Conservation (phyloP, 2,329 filamentous ascomycete genomes). For the Coniochaeta sp. region DNA sequence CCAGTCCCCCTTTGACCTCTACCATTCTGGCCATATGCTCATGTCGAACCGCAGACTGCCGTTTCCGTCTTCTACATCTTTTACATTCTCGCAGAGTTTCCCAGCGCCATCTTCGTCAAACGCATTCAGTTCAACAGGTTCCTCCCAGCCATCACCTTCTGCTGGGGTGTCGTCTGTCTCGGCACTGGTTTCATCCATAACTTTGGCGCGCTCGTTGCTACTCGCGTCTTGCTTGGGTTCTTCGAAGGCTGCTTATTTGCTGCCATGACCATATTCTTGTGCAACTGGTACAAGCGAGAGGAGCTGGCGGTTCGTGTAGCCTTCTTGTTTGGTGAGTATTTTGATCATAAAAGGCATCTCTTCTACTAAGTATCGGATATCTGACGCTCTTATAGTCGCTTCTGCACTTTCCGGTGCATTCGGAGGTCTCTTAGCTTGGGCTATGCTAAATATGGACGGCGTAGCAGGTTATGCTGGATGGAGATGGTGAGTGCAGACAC, state of each 20-base stretch:
- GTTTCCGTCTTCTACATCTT: constrained; percentile 17
- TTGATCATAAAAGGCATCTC: too few species aligned
- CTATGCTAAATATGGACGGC: constrained; percentile 19
- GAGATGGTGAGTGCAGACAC: constrained; percentile 13
- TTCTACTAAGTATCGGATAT: background rate
- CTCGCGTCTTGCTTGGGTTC: constrained; percentile 18
- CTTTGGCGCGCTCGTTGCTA: constrained; percentile 16
- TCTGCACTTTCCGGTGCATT: constrained; percentile 18
- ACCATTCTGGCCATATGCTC: background rate
- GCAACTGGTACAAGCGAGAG: constrained; percentile 22
- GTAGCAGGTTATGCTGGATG: constrained; percentile 15
- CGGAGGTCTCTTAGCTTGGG: constrained; percentile 18
- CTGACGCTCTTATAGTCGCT: constrained; percentile 9
- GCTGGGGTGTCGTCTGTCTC: constrained; percentile 19
- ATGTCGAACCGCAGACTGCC: constrained; percentile 10
- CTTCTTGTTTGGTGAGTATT: constrained; percentile 15
- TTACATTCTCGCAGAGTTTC: constrained; percentile 18
- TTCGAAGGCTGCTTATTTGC: constrained; percentile 23
- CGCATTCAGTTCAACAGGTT: constrained; percentile 17
- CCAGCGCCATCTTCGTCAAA: constrained; percentile 15
- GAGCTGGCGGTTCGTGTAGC: constrained; percentile 19
- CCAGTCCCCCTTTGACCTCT: too few species aligned
- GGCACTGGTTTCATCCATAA: constrained; percentile 18
- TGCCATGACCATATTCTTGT: constrained; percentile 17
- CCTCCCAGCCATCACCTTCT: constrained; percentile 13